Evolutionary conservation across 371 early-diverging fungal genomes (phyloP).

Genomic region (Chytridium lagenaria): DNA sequence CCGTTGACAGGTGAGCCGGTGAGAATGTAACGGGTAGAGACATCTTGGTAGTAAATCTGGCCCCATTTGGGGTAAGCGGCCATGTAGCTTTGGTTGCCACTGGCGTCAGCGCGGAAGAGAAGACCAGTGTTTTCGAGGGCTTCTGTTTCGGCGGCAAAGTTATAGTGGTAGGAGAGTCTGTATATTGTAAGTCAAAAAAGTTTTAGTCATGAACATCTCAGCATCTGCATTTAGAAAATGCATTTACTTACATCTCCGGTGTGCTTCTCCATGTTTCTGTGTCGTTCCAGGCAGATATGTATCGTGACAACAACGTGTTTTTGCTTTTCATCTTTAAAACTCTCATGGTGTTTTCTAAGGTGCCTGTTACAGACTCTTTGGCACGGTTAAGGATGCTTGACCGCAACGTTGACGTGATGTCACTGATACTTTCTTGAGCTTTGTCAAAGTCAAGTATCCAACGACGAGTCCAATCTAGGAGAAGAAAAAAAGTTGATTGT

Average conservation of each 20-base stretch:
- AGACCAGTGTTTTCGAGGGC: constrained; percentile 19
- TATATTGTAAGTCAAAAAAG: too few species aligned
- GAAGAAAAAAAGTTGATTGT: too few species aligned
- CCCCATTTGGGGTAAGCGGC: constrained; percentile 12
- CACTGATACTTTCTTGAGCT: background rate
- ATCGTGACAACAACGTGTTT: background rate
- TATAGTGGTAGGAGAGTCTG: constrained; percentile 15
- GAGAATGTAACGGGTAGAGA: background rate
- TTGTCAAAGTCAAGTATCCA: constrained; percentile 13
- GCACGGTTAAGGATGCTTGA: constrained; percentile 3
- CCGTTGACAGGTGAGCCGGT: background rate
- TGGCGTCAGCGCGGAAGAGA: constrained; percentile 3
- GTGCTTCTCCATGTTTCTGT: background rate
- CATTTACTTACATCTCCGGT: constrained; percentile 19
- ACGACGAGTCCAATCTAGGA: constrained; percentile 11
- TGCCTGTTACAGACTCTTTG: background rate
- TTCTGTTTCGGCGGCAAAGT: background rate
- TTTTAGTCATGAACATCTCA: too few species aligned
- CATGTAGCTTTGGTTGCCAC: background rate
- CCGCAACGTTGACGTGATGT: constrained; percentile 13
- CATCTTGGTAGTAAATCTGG: constrained; percentile 22
- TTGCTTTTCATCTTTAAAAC: background rate
- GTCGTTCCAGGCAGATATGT: background rate
- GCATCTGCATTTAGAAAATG: too few species aligned
- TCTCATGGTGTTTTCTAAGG: background rate